Evolutionary conservation across 2,329 filamentous ascomycete genomes (phyloP).

Genomic region (Penicillium sp.): DNA sequence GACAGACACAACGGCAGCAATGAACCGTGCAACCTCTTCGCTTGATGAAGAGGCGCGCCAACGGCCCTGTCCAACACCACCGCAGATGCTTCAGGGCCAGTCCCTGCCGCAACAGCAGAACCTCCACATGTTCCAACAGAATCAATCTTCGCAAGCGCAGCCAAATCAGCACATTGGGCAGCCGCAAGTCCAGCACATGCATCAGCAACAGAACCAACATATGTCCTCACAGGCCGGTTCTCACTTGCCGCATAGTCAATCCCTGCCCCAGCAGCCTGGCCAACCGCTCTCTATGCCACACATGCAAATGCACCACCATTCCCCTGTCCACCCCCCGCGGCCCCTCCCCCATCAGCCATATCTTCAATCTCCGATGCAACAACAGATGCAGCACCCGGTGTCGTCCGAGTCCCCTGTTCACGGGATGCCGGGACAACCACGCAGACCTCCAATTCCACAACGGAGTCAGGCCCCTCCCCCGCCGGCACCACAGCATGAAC

Average conservation of each 20-base stretch:
- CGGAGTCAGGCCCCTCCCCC: conserved; percentile 18
- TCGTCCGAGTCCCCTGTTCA: conserved; percentile 13
- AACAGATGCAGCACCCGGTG: conserved; percentile 16
- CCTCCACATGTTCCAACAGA: conserved; percentile 12
- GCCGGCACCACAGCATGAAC: conserved; percentile 24
- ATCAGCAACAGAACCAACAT: conserved; percentile 6
- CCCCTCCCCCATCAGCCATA: conserved; percentile 17
- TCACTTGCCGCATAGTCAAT: conserved; percentile 1
- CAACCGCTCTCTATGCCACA: conserved; percentile 21
- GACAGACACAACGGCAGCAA: conserved; percentile 5
- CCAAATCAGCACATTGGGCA: conserved; percentile 13
- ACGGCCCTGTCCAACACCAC: conserved; percentile 17
- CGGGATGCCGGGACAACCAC: conserved; percentile 9
- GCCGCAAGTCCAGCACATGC: conserved; percentile 10
- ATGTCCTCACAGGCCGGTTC: conserved; percentile 10
- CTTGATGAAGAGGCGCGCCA: conserved; percentile 17
- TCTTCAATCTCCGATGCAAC: conserved; percentile 23
- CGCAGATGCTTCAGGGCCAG: conserved; percentile 16
- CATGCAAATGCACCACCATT: conserved; percentile 23
- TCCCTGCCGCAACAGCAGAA: conserved; percentile 10
- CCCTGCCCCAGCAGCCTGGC: neutral
- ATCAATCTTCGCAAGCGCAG: conserved; percentile 8
- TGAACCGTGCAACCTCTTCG: conserved; percentile 8
- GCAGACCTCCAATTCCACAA: conserved; percentile 8
- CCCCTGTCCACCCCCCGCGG: conserved; percentile 14